A percentile compares a stretch with the other conserved stretches of the same genome.
Evolutionary conservation across 495 filamentous ascomycete species (phyloP).

Genomic region (Annulohypoxylon stygium): DNA sequence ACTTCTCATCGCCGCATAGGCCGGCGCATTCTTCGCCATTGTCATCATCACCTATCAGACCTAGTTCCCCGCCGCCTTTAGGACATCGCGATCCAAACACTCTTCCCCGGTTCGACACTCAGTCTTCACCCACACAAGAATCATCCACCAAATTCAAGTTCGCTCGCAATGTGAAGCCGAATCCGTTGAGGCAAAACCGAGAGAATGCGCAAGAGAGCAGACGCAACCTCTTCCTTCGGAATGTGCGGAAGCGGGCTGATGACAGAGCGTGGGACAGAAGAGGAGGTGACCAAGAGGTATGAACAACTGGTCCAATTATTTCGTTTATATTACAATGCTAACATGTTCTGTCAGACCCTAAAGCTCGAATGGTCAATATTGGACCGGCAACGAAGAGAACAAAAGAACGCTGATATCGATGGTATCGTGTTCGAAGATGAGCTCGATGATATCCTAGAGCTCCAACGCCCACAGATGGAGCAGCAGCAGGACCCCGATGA

Average conservation of each 20-base stretch:
- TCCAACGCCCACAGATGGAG: slow-evolving; percentile 42
- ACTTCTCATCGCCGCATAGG: slow-evolving; percentile 50
- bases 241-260: slow-evolving; percentile 78
- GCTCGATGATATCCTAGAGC: slow-evolving; percentile 58
- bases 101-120: slow-evolving; percentile 46
- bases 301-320: slow-evolving; percentile 15
- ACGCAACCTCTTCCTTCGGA: slow-evolving; percentile 78
- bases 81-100: slow-evolving; percentile 47
- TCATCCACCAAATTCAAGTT: slow-evolving; percentile 50
- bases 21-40: slow-evolving; percentile 52
- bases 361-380: slow-evolving; percentile 61
- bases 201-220: slow-evolving; percentile 67
- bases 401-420: slow-evolving; percentile 65
- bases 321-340: slow-evolving; percentile 16
- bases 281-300: slow-evolving; percentile 82
- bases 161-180: slow-evolving; percentile 51
- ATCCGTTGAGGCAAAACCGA: slow-evolving; percentile 55
- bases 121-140: slow-evolving; percentile 54
- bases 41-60: slow-evolving; percentile 52
- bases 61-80: slow-evolving; percentile 50
- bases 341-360: slow-evolving; percentile 57
- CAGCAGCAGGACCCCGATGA: slow-evolving; percentile 57
- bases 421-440: slow-evolving; percentile 61
- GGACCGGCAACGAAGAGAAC: slow-evolving; percentile 55
- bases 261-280: slow-evolving; percentile 73